Base-by-base conservation (phyloP, 2,329 filamentous ascomycete species). In the Verticillium nonalfalfae region DNA sequence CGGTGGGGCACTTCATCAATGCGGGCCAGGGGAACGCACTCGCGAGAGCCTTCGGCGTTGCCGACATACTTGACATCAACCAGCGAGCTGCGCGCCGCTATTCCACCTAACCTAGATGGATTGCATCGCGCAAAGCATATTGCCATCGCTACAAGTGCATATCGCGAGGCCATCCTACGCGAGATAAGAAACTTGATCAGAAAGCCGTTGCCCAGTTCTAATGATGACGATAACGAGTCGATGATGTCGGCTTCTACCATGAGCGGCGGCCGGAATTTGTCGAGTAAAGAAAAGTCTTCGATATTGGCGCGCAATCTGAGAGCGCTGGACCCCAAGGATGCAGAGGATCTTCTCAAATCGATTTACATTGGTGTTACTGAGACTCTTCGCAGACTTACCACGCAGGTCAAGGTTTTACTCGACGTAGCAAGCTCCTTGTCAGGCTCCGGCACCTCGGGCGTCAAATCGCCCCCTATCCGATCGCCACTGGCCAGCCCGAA, bases 341-440 rank as follows among this genome's bases (percentile, higher is more conserved):
- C 93, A 0, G 94, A 98, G 74, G 85, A 88, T 7, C 84, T 98
- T 68, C 83, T 98, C 14, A 80, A 87, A 35, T 90, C 86, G 61
- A 90, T 96, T 15, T 99, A 98, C 70, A 89, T 93, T 18, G 87
- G 90, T 38, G 89, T 97, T 9, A 90, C 94, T 4, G 95, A 99
- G 76, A 91, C 91, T 3, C 74, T 99, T 57, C 84, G 95, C 61
- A 85, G 95, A 69, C 78, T 97, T 7, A 92, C 91, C 18, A 93
- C 92, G 0, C 94, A 98, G 72, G 90, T 95, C 60, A 99, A 99
- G 73, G 88, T 98, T 10, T 77, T 99, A n/a, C 81, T 99, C 10
- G 95, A 99, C 73, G 90, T 97, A 21, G 95, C 93, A 1, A 97
- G 93, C 72, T 88, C 86, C 13, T 81, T 90, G 59, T 80, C 83